Base-by-base conservation (phyloP, 73 alveolate species). In the Paramecium tetraurelia region DNA sequence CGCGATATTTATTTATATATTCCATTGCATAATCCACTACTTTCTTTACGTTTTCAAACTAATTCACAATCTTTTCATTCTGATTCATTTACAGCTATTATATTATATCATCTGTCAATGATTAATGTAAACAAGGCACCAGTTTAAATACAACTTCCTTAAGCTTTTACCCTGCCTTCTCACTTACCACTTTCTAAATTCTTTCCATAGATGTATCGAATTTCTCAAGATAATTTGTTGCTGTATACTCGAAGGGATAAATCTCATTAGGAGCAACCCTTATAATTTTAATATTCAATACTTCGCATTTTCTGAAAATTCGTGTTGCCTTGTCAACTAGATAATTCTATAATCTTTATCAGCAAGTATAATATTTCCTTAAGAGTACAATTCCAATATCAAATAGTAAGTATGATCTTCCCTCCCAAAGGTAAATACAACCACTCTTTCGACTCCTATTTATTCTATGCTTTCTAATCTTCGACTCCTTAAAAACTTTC, bases 371-470 rank as follows among this genome's bases (percentile, higher is more conserved):
- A 96, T 87, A 71, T 96, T 96, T 58, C 99, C 99, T 76, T 86
- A 36, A 14, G 98, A 97, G 76, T 96, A 96, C 36, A 96, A 92
- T 92, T 96, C 99, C 11, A 96, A 92, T 20, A 96, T 71, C 8
- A 96, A 35, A 87, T 96, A 98, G 72, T 76, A 84, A 16, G 96
- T 93, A 58, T 86, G 92, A 63, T 96, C 99, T 59, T 96, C 99
- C 59, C 95, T 72, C 22, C 98, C 98, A 85, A 96, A 96, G 43
- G 93, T 85, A 43, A 96, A 72, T 71, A 95, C 98, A 20, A 96
- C 93, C 2, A 96, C 99, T 85, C 99, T 87, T 80, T 96, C 99
- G 3, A 96, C 93, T 12, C 99, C 99, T 6, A 96, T 93, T 84
- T 96, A 94, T 59, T 94, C 90, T 5, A 96, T 50, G 18, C 86